A percentile compares a stretch with the other conserved stretches of the same genome.
Evolutionary conservation across 805 yeast species (phyloP).

Genomic region (Candida silvicultrix): DNA sequence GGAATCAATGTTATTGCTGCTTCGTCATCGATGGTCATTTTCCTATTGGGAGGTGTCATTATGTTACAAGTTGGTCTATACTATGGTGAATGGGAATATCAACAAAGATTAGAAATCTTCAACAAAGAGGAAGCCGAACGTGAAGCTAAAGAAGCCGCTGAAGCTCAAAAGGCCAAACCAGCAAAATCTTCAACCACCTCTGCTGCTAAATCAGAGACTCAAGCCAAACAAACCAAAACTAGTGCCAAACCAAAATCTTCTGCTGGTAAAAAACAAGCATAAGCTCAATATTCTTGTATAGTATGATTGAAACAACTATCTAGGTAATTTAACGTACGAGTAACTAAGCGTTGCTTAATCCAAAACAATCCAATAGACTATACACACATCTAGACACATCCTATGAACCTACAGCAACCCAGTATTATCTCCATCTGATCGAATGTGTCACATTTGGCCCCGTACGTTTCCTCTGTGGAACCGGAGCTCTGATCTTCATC

Average conservation of each 20-base stretch:
- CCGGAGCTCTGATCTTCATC: background rate
- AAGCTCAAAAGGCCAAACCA: conserved; percentile 1
- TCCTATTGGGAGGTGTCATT: conserved; percentile 71
- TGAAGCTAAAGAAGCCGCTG: conserved; percentile 5
- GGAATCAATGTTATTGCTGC: conserved; percentile 93
- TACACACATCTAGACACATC: background rate
- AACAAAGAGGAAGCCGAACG: conserved; percentile 24
- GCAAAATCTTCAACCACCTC: conserved; percentile 5
- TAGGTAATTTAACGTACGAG: too few relatives aligned
- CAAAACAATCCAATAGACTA: too few relatives aligned
- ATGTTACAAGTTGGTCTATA: conserved; percentile 83
- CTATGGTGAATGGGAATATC: conserved; percentile 67
- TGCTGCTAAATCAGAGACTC: background rate
- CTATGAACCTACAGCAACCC: background rate
- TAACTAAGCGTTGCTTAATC: too few relatives aligned
- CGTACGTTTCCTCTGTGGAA: background rate
- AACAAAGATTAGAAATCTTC: conserved; percentile 28
- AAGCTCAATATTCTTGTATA: background rate
- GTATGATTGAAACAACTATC: too few relatives aligned
- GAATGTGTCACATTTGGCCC: background rate
- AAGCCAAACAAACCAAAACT: conserved; percentile 2
- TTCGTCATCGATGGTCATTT: conserved; percentile 66
- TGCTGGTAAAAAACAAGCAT: background rate
- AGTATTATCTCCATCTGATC: background rate
- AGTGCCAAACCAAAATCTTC: background rate